Base-by-base conservation (phyloP, 805 yeast genomes). In the Metschnikowia gelsemii region DNA sequence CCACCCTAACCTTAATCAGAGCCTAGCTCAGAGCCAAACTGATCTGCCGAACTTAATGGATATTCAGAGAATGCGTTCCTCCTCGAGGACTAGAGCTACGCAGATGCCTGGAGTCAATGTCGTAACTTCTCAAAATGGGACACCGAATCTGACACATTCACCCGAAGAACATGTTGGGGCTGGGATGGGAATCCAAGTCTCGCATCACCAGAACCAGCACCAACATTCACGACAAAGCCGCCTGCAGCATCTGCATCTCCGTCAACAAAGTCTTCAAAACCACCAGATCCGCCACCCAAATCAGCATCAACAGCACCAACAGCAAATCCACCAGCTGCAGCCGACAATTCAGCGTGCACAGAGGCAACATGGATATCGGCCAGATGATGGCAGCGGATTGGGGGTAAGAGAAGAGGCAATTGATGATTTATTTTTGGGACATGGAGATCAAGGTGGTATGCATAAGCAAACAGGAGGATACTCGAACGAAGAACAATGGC, bases 401-500 rank as follows among this genome's bases (percentile, higher is more conserved):
- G 36, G 32, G 2, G 20, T 21, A 3, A 17, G 22, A 4, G 38
- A 29, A 27, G 39, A 18, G 16, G 13, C 30, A 5, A 28, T 40
- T 20, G 39, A 34, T 4, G 30, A 28, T 12, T 12, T 34, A n/a
- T 34, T 40, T 13, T 16, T 40, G 28, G 18, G 43, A 23, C 39
- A 40, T 25, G 39, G 13, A 3, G 19, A 11, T 23, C n/a, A n/a
- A 4, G 12, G 8, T 7, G 9, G 21, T 2, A 14, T 5, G 8
- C 32, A 6, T 8, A 27, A 24, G 31, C 32, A 23, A n/a, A 29
- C 19, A 3, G 9, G 32, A 19, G 18, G 25, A 8, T 29, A 19
- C 11, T 8, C 34, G 7, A 24, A 32, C 17, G 46, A 42, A 14
- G 42, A 32, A 8, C 35, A 29, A 35, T 46, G 50, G 46, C 30